phyloP scores from a whole-genome alignment of 2,329 filamentous ascomycete species.

The Sporothrix pseudoabietina region DNA sequence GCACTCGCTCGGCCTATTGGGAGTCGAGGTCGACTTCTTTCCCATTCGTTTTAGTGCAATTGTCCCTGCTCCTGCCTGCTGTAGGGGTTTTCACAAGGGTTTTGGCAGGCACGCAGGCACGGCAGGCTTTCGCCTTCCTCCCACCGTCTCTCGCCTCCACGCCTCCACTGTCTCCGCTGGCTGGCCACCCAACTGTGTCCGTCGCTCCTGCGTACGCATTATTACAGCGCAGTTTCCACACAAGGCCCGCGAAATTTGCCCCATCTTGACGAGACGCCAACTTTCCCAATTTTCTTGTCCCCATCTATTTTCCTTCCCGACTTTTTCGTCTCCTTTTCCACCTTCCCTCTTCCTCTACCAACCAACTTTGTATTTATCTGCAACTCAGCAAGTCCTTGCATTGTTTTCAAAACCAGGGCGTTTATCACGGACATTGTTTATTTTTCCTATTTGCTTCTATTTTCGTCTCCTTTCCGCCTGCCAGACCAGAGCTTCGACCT shows the following conservation, averaged over 20 bases:
- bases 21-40: conserved; percentile 1
- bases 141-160: neutral
- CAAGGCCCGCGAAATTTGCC: conserved; percentile 29
- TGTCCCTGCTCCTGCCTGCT: neutral
- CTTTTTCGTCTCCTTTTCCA: conserved; percentile 27
- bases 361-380: conserved; percentile 1
- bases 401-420: conserved; percentile 19
- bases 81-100: neutral
- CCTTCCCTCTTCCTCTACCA: neutral
- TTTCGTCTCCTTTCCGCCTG: neutral
- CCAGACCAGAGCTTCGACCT: conserved; percentile 12
- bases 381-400: conserved; percentile 17
- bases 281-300: conserved; percentile 27
- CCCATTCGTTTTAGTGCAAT: conserved; percentile 1
- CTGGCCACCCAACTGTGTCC: neutral
- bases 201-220: neutral
- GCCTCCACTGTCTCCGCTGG: neutral
- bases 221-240: neutral
- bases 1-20: neutral
- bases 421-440: conserved; percentile 9
- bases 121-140: neutral
- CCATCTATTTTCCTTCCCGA: conserved; percentile 26
- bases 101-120: neutral
- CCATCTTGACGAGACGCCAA: conserved; percentile 24
- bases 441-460: neutral